Base-by-base conservation (phyloP, 2,329 filamentous ascomycete genomes). In the Paracamarosporium sp. region DNA sequence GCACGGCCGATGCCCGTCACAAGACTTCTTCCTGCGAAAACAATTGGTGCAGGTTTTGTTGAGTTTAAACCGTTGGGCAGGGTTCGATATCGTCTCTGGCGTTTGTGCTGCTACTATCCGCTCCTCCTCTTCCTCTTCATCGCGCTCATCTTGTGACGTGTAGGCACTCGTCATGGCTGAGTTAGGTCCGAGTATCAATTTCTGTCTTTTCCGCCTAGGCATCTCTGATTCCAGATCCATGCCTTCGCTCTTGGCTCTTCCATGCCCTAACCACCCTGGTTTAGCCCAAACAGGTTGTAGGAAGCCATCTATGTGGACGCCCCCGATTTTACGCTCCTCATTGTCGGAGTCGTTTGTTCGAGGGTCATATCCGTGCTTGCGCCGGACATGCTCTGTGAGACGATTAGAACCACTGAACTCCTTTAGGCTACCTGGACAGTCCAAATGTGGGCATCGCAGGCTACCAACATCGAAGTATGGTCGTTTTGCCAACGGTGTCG, bases 301-400 rank as follows among this genome's bases (percentile, higher is more conserved):
- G 66, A 90, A 92, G 0, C 89, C 86, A 71, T 92, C 89, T 1
- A 86, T 82, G 65, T 91, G 89, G 20, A 91, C 86, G 0, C 81
- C 88, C 0, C 88, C 89, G 8, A 81, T 64, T 66, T 86, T 83
- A 45, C 69, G 57, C 22, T 70, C 58, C 60, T 74, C 55, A 82
- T 84, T 65, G 80, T 83, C 81, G 78, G 62, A 76, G 20, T 78
- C 72, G 33, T 78, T 79, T 27, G 17, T 75, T 60, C 48, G 71
- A 63, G 56, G 80, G 66, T 76, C 73, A 57, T 76, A 76, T 53
- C 71, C 74, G 65, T 86, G 85, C 12, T 78, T 68, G 5, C 75
- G 66, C 56, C 70, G 76, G 46, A 85, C 59, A 62, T 87, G 85
- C 52, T 81, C 72, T 57, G 69, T 74, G 66, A 65, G 67, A 44